Evolutionary conservation across 208 protist species (phyloP).

Genomic region (Trypanosoma cruzi): DNA sequence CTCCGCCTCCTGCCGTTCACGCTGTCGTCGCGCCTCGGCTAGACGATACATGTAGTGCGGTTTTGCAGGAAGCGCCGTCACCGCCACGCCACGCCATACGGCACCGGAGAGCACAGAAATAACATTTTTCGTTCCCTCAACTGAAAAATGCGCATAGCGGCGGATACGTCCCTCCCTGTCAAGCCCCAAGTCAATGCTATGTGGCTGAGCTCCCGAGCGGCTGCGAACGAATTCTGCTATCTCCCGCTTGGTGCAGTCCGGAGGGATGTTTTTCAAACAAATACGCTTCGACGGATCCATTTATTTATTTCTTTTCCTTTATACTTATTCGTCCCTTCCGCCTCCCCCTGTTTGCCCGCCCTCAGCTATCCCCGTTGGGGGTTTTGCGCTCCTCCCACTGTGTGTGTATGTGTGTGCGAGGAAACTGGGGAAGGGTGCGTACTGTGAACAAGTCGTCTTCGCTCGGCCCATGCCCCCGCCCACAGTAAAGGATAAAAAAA

Average conservation of each 20-base stretch:
- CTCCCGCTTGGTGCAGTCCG: constrained; percentile 80
- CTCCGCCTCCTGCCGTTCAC: constrained; percentile 64
- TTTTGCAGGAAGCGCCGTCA: constrained; percentile 56
- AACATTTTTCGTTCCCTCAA: constrained; percentile 82
- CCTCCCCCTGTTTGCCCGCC: not conserved
- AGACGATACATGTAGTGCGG: constrained; percentile 76
- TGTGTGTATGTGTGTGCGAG: not conserved
- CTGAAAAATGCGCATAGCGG: constrained; percentile 86
- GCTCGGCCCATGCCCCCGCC: not conserved
- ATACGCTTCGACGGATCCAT: constrained; percentile 89
- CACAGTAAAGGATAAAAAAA: not conserved
- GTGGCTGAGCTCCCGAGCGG: constrained; percentile 72
- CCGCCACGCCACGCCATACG: constrained; percentile 33
- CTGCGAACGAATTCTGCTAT: constrained; percentile 82
- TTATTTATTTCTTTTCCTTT: not conserved
- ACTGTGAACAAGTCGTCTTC: not conserved
- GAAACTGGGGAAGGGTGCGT: not conserved
- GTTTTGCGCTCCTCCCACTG: not conserved
- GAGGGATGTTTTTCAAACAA: constrained; percentile 84
- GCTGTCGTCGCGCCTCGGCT: constrained; percentile 69
- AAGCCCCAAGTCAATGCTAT: constrained; percentile 87
- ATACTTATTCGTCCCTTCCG: constrained; percentile 6
- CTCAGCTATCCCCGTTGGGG: constrained; percentile 4
- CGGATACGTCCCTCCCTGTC: constrained; percentile 50
- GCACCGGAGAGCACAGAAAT: constrained; percentile 51